These are phyloP conservation scores for Passiflora organensis DNA, from an alignment of 345 rosid genomes.

Conservation along the genomic window DNA sequence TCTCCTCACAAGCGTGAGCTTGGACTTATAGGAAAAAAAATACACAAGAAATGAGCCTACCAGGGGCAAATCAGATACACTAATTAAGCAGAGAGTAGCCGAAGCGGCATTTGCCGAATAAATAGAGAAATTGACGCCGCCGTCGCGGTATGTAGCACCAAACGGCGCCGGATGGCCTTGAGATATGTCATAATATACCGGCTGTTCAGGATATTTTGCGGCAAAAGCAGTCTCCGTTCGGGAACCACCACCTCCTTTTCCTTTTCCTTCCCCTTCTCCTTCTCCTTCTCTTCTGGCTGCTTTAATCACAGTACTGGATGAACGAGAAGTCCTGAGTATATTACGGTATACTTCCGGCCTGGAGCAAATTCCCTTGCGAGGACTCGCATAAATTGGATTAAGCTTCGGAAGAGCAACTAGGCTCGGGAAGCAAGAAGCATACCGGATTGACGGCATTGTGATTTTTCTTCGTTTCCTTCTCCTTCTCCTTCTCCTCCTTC, in stretches of 20 bases:
- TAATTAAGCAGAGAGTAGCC: conserved; percentile 66
- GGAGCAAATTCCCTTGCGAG: too few relatives aligned
- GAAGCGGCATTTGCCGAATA: conserved; percentile 68
- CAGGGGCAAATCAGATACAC: conserved; percentile 58
- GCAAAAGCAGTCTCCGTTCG: conserved; percentile 43
- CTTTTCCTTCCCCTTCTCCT: conserved; percentile 27
- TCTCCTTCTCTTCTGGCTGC: conserved; percentile 19
- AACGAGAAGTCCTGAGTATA: too few relatives aligned
- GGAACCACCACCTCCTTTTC: conserved; percentile 19
- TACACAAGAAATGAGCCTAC: conserved; percentile 17
- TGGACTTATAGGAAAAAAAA: background rate
- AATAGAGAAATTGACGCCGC: conserved; percentile 81
- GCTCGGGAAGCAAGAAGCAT: too few relatives aligned
- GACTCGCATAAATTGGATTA: too few relatives aligned
- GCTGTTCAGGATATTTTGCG: conserved; percentile 29
- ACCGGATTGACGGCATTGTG: too few relatives aligned
- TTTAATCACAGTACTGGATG: background rate
- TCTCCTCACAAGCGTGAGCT: background rate
- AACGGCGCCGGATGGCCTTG: conserved; percentile 67
- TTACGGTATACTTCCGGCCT: too few relatives aligned
- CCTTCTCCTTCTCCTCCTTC: too few relatives aligned
- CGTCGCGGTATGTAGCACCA: conserved; percentile 62
- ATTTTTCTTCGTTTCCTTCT: too few relatives aligned
- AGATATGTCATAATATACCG: conserved; percentile 35
- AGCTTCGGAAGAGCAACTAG: too few relatives aligned